These are phyloP conservation scores for Malus sylvestris DNA, from an alignment of 306 rosid genomes.

Conservation along the genomic window DNA sequence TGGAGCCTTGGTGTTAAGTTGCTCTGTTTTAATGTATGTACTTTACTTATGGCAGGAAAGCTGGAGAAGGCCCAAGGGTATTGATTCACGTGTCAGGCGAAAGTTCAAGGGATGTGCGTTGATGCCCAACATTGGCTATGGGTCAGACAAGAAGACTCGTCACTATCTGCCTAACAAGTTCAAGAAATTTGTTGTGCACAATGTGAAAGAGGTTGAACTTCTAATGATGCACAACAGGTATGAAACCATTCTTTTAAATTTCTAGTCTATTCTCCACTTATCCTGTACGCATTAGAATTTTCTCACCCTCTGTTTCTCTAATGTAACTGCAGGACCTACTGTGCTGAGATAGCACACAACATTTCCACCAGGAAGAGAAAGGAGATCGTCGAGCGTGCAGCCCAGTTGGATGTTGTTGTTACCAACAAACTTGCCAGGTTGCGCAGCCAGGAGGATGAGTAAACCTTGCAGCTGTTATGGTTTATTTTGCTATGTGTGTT, in stretches of 20 bases:
- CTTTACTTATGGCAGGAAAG: slow-evolving; percentile 29
- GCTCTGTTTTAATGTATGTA: neutral
- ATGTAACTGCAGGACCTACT: slow-evolving; percentile 42
- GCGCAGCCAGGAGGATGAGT: slow-evolving; percentile 78
- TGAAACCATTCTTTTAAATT: neutral
- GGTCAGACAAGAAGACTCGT: slow-evolving; percentile 70
- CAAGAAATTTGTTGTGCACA: slow-evolving; percentile 68
- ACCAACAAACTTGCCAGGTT: slow-evolving; percentile 69
- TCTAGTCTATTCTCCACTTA: neutral
- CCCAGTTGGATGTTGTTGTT: slow-evolving; percentile 72
- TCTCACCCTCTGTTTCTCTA: neutral
- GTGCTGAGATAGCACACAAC: slow-evolving; percentile 81
- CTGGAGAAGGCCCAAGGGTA: slow-evolving; percentile 89
- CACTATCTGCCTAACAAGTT: slow-evolving; percentile 77
- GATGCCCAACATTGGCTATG: slow-evolving; percentile 83
- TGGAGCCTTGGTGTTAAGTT: neutral
- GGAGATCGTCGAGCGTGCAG: slow-evolving; percentile 68
- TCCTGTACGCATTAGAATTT: neutral
- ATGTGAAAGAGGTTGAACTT: slow-evolving; percentile 49
- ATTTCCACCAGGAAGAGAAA: slow-evolving; percentile 60
- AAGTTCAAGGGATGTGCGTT: slow-evolving; percentile 72
- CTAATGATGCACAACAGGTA: slow-evolving; percentile 86
- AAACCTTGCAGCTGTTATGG: slow-evolving; percentile 1
- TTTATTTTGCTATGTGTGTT: slow-evolving; percentile 1
- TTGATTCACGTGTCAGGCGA: slow-evolving; percentile 79